Base-by-base conservation (phyloP, 805 yeast genomes). In the Metschnikowia cubensis region DNA sequence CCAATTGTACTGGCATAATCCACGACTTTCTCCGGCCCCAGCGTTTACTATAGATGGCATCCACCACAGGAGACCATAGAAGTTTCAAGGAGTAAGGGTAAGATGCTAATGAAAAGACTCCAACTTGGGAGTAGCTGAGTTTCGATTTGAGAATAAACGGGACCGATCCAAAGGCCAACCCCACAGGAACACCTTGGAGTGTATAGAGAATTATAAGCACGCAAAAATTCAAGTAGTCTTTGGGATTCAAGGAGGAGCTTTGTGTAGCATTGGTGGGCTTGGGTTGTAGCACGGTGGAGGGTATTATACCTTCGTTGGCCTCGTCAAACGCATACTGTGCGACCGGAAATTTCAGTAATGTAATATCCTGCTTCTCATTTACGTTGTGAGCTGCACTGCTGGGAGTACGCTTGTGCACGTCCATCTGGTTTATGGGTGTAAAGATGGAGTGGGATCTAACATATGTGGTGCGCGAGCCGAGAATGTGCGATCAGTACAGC, bases 161-260 rank as follows among this genome's bases (percentile, higher is more conserved):
- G 10, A 94, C 79, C 1, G 96, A 84, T 2, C 99, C 99, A 71
- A 92, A 90, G 1, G 96, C 96, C 33, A 94, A 70, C 0, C 99
- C 99, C 13, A 91, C 95, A 0, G 99, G 99, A 5, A 94, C 83
- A n/a, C 99, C 99, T 65, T 94, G 99, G 6, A 91, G 76, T 44
- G 90, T 71, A 64, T 94, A 94, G 33, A 94, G 70, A 5, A 87
- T 61, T 5, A 89, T 84, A 50, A 92, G 71, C 6, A 92, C 74
- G 38, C 77, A 68, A 64, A 92, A 94, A 35, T 52, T 52, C 42
- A 50, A 29, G 42, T 50, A 51, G 41, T 58, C 61, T 41, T 50
- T 56, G 14, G 42, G 54, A 29, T 36, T 45, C 35, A 52, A 37
- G 13, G 51, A 39, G 4, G 36, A 44, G 6, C 11, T 13, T 15